Evolutionary conservation across 1,284 basidiomycete genomes (phyloP).

Genomic region (Moesziomyces parantarcticus): DNA sequence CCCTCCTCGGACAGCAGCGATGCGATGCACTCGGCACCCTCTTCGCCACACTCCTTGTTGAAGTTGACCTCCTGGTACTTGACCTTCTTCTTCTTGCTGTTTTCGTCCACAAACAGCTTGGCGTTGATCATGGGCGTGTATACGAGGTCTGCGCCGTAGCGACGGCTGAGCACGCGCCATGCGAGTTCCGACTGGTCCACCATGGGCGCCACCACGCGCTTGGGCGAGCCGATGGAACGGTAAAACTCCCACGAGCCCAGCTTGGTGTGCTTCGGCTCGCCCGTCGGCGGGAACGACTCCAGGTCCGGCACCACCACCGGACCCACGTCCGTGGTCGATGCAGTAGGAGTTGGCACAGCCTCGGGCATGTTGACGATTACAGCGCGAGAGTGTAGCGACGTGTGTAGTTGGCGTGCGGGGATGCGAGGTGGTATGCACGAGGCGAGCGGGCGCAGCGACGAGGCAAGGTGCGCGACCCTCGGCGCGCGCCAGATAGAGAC

Average conservation of each 20-base stretch:
- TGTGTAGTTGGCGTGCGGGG: background rate
- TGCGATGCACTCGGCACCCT: constrained; percentile 37
- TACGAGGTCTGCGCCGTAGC: constrained; percentile 82
- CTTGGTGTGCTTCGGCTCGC: constrained; percentile 70
- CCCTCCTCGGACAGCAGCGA: constrained; percentile 8
- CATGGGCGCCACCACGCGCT: constrained; percentile 93
- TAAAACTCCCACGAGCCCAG: constrained; percentile 85
- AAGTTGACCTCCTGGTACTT: constrained; percentile 51
- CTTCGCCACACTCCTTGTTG: constrained; percentile 50
- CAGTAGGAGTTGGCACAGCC: constrained; percentile 6
- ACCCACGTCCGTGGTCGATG: constrained; percentile 21
- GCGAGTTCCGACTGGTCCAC: constrained; percentile 92
- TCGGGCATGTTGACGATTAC: constrained; percentile 30
- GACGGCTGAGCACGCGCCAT: constrained; percentile 87
- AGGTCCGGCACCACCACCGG: constrained; percentile 39
- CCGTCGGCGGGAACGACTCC: constrained; percentile 60
- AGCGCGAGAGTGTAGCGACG: background rate
- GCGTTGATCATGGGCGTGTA: constrained; percentile 99
- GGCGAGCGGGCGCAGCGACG: background rate
- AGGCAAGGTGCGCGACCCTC: constrained; percentile 3
- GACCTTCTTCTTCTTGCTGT: constrained; percentile 43
- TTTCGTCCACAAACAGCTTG: constrained; percentile 76
- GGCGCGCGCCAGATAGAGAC: constrained; percentile 12
- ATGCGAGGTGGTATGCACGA: background rate
- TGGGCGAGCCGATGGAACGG: constrained; percentile 81